A percentile compares a stretch with the other conserved stretches of the same genome.
Evolutionary conservation across 768 basidiomycete species (phyloP).

Genomic region (Boletus huronensis): DNA sequence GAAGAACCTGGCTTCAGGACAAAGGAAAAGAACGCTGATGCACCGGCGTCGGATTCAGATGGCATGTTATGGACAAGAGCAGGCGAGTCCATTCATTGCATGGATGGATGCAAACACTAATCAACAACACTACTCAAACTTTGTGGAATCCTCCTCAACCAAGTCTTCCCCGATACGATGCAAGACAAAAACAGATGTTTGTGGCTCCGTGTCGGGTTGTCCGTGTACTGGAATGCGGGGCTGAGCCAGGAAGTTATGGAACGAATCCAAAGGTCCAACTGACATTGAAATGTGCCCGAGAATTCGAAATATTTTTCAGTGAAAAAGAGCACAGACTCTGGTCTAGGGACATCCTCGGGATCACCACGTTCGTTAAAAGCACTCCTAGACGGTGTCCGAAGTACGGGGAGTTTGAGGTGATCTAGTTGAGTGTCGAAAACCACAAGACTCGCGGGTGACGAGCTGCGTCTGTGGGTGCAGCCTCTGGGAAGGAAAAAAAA

Average conservation of each 20-base stretch:
- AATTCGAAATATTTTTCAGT: slow-evolving; percentile 56
- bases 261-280: slow-evolving; percentile 27
- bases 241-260: background rate
- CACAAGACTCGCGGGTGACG: slow-evolving; percentile 36
- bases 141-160: background rate
- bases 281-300: slow-evolving; percentile 42
- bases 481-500: background rate
- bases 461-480: slow-evolving; percentile 7
- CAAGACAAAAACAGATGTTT: slow-evolving; percentile 7
- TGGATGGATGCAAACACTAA: slow-evolving; percentile 14
- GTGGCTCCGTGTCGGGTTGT: background rate
- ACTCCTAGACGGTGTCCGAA: slow-evolving; percentile 27
- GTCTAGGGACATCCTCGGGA: slow-evolving; percentile 20
- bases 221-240: slow-evolving; percentile 8
- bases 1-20: slow-evolving; percentile 76
- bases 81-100: background rate
- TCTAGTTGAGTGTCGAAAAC: slow-evolving; percentile 62
- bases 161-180: slow-evolving; percentile 9
- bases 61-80: slow-evolving; percentile 14
- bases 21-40: slow-evolving; percentile 43
- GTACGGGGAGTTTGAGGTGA: slow-evolving; percentile 47
- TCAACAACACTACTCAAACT: slow-evolving; percentile 8
- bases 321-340: slow-evolving; percentile 38
- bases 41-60: slow-evolving; percentile 14
- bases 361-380: slow-evolving; percentile 15